phyloP scores from a whole-genome alignment of 441 rosid species.

The Brassica balearica region DNA sequence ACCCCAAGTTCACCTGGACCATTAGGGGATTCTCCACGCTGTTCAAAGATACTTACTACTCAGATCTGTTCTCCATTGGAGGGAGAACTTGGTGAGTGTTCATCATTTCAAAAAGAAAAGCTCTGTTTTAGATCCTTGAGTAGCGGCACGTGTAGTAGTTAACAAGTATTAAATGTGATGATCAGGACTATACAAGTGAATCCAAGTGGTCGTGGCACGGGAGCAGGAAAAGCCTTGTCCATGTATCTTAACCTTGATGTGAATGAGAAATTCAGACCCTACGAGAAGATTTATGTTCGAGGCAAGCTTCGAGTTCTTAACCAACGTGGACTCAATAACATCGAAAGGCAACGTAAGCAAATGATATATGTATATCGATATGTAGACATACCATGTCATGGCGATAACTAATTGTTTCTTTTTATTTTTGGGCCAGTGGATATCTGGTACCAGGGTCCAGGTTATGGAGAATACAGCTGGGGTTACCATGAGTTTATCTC shows the following conservation, averaged over 20 bases:
- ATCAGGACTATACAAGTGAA: slow-evolving; percentile 12
- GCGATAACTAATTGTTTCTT: not conserved
- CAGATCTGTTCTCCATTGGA: slow-evolving; percentile 25
- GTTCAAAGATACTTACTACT: not conserved
- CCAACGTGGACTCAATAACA: slow-evolving; percentile 6
- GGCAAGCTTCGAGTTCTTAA: slow-evolving; percentile 33
- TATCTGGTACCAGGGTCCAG: slow-evolving; percentile 7
- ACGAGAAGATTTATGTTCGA: slow-evolving; percentile 29
- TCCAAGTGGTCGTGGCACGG: slow-evolving; percentile 9
- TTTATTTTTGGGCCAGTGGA: not conserved
- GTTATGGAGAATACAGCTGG: not conserved
- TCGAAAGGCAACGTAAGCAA: slow-evolving; percentile 27
- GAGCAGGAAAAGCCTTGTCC: slow-evolving; percentile 15
- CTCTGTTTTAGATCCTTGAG: not conserved
- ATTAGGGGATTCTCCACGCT: slow-evolving; percentile 7
- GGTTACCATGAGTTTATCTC: slow-evolving; percentile 16
- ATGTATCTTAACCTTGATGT: not conserved
- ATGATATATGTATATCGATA: not conserved
- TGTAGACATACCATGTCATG: not conserved
- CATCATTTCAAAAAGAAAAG: not conserved
- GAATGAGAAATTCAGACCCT: slow-evolving; percentile 9
- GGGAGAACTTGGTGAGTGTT: slow-evolving; percentile 33
- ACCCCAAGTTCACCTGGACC: not conserved
- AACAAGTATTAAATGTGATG: not conserved
- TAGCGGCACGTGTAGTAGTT: not conserved